A percentile compares a stretch with the other conserved stretches of the same genome.
Conservation (phyloP, 2,329 filamentous ascomycete species). For the Penicillium sp. region DNA sequence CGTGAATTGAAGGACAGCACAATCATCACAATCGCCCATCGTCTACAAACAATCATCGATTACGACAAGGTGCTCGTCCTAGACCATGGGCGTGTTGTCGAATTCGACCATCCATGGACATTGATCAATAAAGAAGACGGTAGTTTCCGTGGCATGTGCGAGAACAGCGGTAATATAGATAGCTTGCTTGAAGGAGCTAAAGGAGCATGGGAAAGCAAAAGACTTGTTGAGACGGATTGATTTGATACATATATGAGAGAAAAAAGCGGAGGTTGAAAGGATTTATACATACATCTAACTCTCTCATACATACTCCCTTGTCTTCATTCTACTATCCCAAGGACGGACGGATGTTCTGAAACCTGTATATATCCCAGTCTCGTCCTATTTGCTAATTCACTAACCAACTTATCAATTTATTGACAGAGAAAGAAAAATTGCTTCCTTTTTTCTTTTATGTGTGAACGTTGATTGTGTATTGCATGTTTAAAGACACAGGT, state of each 20-base stretch:
- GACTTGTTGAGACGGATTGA: slow-evolving; percentile 22
- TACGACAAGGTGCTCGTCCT: slow-evolving; percentile 97
- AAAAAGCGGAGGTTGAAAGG: neutral
- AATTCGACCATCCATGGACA: slow-evolving; percentile 86
- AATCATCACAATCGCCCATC: slow-evolving; percentile 93
- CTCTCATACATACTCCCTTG: neutral
- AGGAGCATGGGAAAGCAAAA: slow-evolving; percentile 46
- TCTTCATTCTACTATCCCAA: neutral
- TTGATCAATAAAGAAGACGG: slow-evolving; percentile 69
- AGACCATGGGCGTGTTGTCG: slow-evolving; percentile 80
- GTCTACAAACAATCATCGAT: slow-evolving; percentile 93
- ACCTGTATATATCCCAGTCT: neutral
- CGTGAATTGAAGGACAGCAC: slow-evolving; percentile 83
- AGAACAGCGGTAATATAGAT: slow-evolving; percentile 63
- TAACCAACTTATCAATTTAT: neutral
- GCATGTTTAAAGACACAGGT: neutral
- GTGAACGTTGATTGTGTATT: neutral
- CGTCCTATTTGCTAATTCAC: neutral
- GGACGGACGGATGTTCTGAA: neutral
- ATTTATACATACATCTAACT: slow-evolving; percentile 1
- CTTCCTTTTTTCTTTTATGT: neutral
- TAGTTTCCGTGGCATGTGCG: slow-evolving; percentile 64
- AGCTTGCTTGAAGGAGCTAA: slow-evolving; percentile 53
- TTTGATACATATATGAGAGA: neutral
- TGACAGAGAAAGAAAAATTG: neutral